Conservation (phyloP, 2,329 filamentous ascomycete species). For the Colletotrichum ledebouriae region DNA sequence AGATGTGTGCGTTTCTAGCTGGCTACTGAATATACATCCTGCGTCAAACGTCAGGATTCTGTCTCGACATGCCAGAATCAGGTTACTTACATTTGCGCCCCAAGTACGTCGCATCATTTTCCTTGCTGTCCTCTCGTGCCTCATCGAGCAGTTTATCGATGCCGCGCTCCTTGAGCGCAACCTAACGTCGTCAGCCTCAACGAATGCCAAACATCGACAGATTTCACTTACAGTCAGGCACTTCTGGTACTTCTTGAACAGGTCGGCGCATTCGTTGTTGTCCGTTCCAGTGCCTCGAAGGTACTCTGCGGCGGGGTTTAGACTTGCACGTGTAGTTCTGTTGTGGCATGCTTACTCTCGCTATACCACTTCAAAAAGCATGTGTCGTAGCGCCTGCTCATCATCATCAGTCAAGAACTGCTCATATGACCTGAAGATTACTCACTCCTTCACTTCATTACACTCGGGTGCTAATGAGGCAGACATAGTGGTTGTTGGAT, state of each 20-base stretch:
- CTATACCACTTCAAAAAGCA: slow-evolving; percentile 99
- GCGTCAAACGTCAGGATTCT: slow-evolving; percentile 29
- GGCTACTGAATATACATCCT: slow-evolving; percentile 22
- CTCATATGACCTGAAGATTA: slow-evolving; percentile 38
- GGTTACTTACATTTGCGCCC: slow-evolving; percentile 56
- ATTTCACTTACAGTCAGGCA: slow-evolving; percentile 77
- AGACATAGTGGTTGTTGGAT: slow-evolving; percentile 74
- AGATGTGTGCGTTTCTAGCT: not conserved
- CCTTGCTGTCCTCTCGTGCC: slow-evolving; percentile 88
- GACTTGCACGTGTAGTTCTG: too few species aligned
- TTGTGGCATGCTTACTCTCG: slow-evolving; percentile 77
- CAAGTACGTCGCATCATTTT: slow-evolving; percentile 77
- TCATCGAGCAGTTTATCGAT: slow-evolving; percentile 95
- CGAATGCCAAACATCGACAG: not conserved
- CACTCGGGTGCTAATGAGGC: slow-evolving; percentile 95
- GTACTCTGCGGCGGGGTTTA: slow-evolving; percentile 73
- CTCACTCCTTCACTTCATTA: slow-evolving; percentile 95
- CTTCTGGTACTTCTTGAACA: slow-evolving; percentile 90
- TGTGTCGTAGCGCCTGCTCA: slow-evolving; percentile 86
- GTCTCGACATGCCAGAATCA: too few species aligned
- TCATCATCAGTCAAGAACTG: slow-evolving; percentile 33
- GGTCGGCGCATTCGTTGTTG: slow-evolving; percentile 84
- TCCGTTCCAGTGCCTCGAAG: slow-evolving; percentile 85
- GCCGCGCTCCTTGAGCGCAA: slow-evolving; percentile 86
- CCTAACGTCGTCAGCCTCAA: slow-evolving; percentile 61